These are phyloP conservation scores for Epichloe amarillans DNA, from an alignment of 2,329 filamentous ascomycete species.

Conservation along the genomic window DNA sequence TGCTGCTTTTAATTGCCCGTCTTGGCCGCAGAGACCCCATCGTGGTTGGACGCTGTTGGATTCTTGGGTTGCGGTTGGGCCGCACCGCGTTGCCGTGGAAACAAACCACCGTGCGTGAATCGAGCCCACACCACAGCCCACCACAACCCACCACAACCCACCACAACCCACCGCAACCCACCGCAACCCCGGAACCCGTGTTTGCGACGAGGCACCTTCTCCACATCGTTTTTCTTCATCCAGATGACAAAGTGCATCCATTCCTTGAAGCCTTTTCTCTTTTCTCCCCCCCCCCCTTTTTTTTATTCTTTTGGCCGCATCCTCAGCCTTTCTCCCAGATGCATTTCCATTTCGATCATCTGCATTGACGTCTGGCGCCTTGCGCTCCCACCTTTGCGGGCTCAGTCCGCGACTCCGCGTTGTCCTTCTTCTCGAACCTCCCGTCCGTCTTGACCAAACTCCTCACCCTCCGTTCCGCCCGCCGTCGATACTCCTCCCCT, in stretches of 20 bases:
- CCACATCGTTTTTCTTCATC: not conserved
- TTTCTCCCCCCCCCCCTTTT: no score
- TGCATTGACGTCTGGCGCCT: constrained; percentile 15
- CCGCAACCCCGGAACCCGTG: not conserved
- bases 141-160: not conserved
- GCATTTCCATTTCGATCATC: constrained; percentile 15
- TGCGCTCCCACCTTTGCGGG: not conserved
- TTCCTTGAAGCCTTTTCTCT: not conserved
- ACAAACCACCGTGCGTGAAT: constrained; percentile 4
- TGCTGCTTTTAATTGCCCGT: no score
- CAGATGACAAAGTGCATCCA: not conserved
- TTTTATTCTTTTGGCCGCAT: not conserved
- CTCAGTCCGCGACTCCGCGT: constrained; percentile 1
- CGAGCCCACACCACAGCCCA: not conserved
- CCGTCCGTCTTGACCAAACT: not conserved
- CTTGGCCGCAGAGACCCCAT: not conserved
- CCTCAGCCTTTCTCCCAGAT: constrained; percentile 7
- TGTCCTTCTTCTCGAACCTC: not conserved
- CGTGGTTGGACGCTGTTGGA: not conserved
- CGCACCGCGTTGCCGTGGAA: constrained; percentile 3
- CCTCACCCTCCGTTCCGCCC: not conserved
- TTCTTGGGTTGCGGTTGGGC: not conserved
- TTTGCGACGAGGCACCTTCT: constrained; percentile 1
- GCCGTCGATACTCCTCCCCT: not conserved
- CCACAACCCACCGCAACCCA: no score